Evolutionary conservation across 2,329 filamentous ascomycete genomes (phyloP).

Genomic region (Phyllachora maydis): DNA sequence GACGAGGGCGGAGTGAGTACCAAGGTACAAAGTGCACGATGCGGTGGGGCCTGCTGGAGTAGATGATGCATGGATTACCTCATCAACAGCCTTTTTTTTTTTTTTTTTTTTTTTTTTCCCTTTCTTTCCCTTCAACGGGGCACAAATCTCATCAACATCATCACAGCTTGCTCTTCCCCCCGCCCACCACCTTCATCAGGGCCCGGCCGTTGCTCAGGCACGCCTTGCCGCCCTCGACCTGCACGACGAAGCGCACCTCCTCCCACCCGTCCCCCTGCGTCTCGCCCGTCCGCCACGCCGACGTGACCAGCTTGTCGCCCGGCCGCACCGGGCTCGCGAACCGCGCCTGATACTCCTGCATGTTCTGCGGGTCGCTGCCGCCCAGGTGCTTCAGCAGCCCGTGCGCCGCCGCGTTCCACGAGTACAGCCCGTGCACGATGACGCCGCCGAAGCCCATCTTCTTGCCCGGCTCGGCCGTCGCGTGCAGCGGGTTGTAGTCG

Average conservation of each 20-base stretch:
- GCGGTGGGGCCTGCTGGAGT: too few relatives aligned
- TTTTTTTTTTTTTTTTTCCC: too few relatives aligned
- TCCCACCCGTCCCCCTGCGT: conserved; percentile 51
- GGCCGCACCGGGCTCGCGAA: conserved; percentile 74
- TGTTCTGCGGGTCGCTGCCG: conserved; percentile 55
- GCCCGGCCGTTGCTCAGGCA: conserved; percentile 76
- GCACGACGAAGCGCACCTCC: conserved; percentile 63
- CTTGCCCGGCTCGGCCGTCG: conserved; percentile 62
- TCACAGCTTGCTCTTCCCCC: conserved; percentile 42
- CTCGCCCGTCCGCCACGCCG: conserved; percentile 62
- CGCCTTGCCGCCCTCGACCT: conserved; percentile 63
- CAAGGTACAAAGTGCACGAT: background rate
- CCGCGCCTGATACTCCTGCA: conserved; percentile 75
- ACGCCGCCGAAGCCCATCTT: conserved; percentile 83
- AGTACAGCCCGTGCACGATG: conserved; percentile 80
- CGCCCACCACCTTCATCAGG: conserved; percentile 43
- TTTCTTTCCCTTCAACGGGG: too few relatives aligned
- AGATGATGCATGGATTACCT: too few relatives aligned
- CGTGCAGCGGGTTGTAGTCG: conserved; percentile 88
- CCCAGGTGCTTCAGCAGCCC: conserved; percentile 54
- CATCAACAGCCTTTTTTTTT: too few relatives aligned
- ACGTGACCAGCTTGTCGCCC: conserved; percentile 61
- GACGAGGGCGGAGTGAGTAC: conserved; percentile 1
- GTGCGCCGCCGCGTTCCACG: conserved; percentile 64
- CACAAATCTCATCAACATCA: too few relatives aligned